phyloP scores from a whole-genome alignment of 1,139 yeast species.

The Kodamaea sp. region DNA sequence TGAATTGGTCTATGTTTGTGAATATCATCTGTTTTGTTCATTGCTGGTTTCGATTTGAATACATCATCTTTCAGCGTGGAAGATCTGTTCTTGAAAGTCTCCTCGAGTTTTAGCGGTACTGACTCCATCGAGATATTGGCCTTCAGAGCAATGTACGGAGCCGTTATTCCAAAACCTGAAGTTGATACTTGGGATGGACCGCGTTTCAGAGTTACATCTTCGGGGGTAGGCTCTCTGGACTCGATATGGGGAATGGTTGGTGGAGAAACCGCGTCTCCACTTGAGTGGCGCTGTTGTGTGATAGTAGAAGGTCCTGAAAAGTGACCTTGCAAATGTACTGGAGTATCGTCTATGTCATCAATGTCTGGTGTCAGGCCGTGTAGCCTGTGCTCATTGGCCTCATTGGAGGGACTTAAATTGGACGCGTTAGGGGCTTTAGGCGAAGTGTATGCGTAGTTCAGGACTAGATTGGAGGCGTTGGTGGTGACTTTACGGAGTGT shows the following conservation, averaged over 20 bases:
- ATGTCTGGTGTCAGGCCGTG: neutral
- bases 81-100: neutral
- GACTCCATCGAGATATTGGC: neutral
- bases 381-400: neutral
- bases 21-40: neutral
- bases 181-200: neutral
- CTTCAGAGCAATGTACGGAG: neutral
- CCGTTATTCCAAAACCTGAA: neutral
- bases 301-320: neutral
- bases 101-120: neutral
- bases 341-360: constrained; percentile 8
- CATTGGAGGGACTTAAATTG: neutral
- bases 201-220: no score
- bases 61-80: neutral
- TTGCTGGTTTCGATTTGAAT: neutral
- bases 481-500: constrained; percentile 48
- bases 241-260: constrained; percentile 1
- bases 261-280: neutral
- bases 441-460: constrained; percentile 25
- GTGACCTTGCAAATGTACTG: neutral
- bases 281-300: neutral
- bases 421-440: constrained; percentile 6
- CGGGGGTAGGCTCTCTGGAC: neutral
- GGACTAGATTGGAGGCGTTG: constrained; percentile 45
- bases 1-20: constrained; percentile 1